These are phyloP conservation scores for Sicyos baderoa DNA, from an alignment of 306 rosid species.

Conservation along the genomic window DNA sequence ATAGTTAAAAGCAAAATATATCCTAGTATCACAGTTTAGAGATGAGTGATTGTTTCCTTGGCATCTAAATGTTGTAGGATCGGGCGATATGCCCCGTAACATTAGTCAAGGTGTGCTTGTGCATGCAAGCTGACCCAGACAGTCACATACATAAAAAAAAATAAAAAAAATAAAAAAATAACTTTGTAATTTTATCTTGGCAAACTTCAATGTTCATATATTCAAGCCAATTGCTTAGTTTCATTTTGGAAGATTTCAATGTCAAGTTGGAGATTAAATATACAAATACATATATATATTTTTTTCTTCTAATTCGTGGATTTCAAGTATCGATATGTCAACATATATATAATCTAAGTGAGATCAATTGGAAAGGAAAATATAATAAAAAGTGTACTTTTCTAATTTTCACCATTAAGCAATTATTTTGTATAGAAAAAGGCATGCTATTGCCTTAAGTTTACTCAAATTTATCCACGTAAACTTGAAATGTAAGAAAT, in stretches of 20 bases:
- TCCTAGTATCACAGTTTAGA: too few relatives aligned
- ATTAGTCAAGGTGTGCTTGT: too few relatives aligned
- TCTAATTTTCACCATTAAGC: neutral
- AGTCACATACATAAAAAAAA: too few relatives aligned
- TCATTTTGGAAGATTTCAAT: neutral
- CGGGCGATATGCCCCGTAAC: too few relatives aligned
- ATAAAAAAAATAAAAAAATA: too few relatives aligned
- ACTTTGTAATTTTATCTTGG: too few relatives aligned
- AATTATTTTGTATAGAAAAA: neutral
- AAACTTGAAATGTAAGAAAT: slow-evolving; percentile 11
- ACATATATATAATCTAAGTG: neutral
- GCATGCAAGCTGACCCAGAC: too few relatives aligned
- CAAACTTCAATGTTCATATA: neutral
- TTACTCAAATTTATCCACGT: neutral
- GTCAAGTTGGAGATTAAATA: neutral
- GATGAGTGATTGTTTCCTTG: too few relatives aligned
- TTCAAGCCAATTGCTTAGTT: neutral
- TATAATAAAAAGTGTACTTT: neutral
- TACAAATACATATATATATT: neutral
- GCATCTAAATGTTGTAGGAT: too few relatives aligned
- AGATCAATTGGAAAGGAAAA: neutral
- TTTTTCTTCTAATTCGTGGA: neutral
- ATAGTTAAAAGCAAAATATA: too few relatives aligned
- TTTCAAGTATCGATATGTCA: neutral
- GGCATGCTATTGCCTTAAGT: neutral